Conservation (phyloP, 176 grass and related monocot genomes). For the Oryza glumipatula region DNA sequence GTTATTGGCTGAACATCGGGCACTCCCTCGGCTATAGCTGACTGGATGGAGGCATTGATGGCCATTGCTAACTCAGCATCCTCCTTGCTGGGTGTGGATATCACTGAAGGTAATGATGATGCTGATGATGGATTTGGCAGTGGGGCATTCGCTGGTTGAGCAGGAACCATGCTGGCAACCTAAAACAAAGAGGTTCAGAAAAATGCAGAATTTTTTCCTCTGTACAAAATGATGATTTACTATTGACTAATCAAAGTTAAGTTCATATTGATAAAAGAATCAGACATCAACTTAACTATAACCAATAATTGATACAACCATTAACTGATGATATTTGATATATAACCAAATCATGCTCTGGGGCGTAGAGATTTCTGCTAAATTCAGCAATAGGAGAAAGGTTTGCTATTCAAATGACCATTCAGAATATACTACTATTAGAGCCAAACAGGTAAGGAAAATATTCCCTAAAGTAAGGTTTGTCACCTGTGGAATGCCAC, state of each 20-base stretch:
- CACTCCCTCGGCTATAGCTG: slow-evolving; percentile 82
- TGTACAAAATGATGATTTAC: background rate
- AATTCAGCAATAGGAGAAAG: slow-evolving; percentile 4
- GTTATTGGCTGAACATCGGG: slow-evolving; percentile 56
- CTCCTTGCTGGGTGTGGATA: slow-evolving; percentile 54
- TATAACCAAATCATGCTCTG: slow-evolving; percentile 13
- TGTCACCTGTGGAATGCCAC: slow-evolving; percentile 79
- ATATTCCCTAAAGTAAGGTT: background rate
- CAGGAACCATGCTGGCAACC: slow-evolving; percentile 47
- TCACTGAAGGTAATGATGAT: slow-evolving; percentile 40
- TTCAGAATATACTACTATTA: slow-evolving; percentile 10
- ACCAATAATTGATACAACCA: background rate
- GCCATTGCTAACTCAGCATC: slow-evolving; percentile 85
- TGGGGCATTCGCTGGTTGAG: slow-evolving; percentile 33
- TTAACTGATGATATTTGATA: slow-evolving; percentile 15
- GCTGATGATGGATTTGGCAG: slow-evolving; percentile 35
- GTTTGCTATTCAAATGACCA: background rate
- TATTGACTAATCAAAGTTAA: background rate
- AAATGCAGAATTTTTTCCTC: slow-evolving; percentile 5
- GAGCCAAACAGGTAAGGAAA: background rate
- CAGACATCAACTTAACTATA: background rate
- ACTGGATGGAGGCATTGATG: slow-evolving; percentile 91
- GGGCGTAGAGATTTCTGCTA: background rate
- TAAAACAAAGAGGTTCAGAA: slow-evolving; percentile 34
- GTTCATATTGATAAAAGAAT: background rate